Base-by-base conservation (phyloP, 2,329 filamentous ascomycete genomes). In the Aspergillus candidus region DNA sequence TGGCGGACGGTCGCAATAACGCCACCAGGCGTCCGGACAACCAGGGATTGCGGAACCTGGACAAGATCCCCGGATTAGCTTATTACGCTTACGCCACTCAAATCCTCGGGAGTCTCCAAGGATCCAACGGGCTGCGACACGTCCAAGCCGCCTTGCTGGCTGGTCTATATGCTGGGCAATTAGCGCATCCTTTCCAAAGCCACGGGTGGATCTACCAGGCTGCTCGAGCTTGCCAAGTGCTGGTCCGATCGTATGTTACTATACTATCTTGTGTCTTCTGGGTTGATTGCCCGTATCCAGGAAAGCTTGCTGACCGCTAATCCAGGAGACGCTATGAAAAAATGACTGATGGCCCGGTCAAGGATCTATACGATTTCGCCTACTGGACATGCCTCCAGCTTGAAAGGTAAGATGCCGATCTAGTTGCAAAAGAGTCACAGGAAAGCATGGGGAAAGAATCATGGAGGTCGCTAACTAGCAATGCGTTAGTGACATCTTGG, bases 381-480 rank as follows among this genome's bases (percentile, higher is more conserved):
- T 96, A 90, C 58, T 97, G 91, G 91, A 93, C 90, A 6, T 94
- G 88, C 61, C 72, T 96, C 50, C 91, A 97, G 60, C 75, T 97
- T 10, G 91, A 97, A 67, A 95, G 84, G 84, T 88, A 65, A 54
- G 66, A 7, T 34, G 13, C 10, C n/a, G 11, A 35, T 52, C 11
- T n/a, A 22, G 14, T 27, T 18, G 30, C 7, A 12, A 17, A 22
- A 5, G 18, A 18, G 22, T 6, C 22, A 10, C 8, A 27, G 6
- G 3, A 10, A 10, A 27, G 7, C 22, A 27, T 7, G 22, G 6
- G 22, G 22, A 2, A 27, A 7, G 6, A 27, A 7, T 27, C 7
- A 27, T 8, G 8, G 22, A 27, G 22, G 22, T 27, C 22, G 22
- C 22, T 27, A 10, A 27, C 22, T 8, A 7, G 7, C 22, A 8